Percentiles rank a stretch among this genome's conserved stretches.
Conservation (phyloP, 225 moss, liverwort and hornwort species). For the Anthoceros angustus region DNA sequence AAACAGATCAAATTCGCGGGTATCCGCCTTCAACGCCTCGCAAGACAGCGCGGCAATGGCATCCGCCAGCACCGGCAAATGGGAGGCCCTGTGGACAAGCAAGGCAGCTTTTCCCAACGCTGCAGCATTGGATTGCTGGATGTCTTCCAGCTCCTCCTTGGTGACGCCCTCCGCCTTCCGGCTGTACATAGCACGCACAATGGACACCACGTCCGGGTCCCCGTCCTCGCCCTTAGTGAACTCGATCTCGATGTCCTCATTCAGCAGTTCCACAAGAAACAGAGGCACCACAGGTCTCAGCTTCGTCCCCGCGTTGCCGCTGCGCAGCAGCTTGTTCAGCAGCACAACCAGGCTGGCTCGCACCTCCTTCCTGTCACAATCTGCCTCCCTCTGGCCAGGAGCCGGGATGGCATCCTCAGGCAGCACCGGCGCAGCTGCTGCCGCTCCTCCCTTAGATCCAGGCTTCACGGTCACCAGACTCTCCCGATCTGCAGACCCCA, state of each 20-base stretch:
- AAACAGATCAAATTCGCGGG: constrained; percentile 16
- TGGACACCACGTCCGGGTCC: not conserved
- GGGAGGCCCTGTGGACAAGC: constrained; percentile 9
- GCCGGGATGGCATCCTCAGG: not conserved
- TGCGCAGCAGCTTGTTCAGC: constrained; percentile 24
- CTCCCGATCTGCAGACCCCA: constrained; percentile 17
- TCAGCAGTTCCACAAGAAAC: constrained; percentile 22
- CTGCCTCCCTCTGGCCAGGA: too few relatives aligned
- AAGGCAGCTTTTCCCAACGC: constrained; percentile 18
- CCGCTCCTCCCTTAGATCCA: constrained; percentile 4
- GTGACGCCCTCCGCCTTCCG: constrained; percentile 19
- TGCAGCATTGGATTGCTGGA: constrained; percentile 13
- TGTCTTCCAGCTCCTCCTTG: constrained; percentile 16
- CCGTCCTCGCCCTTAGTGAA: constrained; percentile 7
- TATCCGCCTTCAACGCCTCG: constrained; percentile 32
- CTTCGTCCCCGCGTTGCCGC: constrained; percentile 6
- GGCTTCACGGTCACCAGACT: constrained; percentile 6
- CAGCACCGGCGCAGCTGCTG: not conserved
- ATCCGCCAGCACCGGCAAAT: constrained; percentile 16
- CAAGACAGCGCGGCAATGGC: constrained; percentile 24
- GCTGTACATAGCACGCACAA: constrained; percentile 9
- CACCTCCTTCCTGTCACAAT: constrained; percentile 7
- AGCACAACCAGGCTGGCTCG: constrained; percentile 27
- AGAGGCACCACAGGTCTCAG: constrained; percentile 23
- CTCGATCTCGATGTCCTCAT: constrained; percentile 14